Conservation (phyloP, 2,329 filamentous ascomycete genomes). For the Scytalidium sp. region DNA sequence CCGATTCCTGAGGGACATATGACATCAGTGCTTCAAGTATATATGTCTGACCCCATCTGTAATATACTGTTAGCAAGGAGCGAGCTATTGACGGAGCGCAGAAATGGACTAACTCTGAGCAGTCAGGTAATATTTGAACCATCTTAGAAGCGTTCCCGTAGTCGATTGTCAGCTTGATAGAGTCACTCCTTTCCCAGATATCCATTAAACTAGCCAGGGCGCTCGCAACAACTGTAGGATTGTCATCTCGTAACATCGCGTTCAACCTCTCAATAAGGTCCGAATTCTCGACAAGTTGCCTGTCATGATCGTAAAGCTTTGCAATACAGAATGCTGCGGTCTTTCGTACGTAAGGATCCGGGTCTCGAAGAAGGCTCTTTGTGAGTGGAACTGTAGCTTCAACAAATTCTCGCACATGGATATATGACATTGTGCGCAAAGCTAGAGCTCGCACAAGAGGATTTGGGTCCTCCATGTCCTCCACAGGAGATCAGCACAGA, state of each 20-base stretch:
- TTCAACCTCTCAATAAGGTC: constrained; percentile 93
- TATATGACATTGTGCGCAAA: constrained; percentile 92
- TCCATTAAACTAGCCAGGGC: constrained; percentile 90
- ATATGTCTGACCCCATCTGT: constrained; percentile 96
- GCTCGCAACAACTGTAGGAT: constrained; percentile 94
- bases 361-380: constrained; percentile 77
- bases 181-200: constrained; percentile 97
- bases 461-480: constrained; percentile 94
- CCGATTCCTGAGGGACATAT: constrained; percentile 88
- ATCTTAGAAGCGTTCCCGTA: constrained; percentile 98
- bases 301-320: constrained; percentile 96
- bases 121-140: constrained; percentile 92
- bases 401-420: constrained; percentile 94
- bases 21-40: constrained; percentile 97
- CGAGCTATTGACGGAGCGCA: not conserved
- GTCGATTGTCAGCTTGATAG: constrained; percentile 96
- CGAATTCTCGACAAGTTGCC: constrained; percentile 81
- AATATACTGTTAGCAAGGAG: constrained; percentile 7
- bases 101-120: constrained; percentile 73
- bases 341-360: constrained; percentile 95
- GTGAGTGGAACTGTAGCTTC: constrained; percentile 84
- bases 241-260: constrained; percentile 86
- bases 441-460: constrained; percentile 90
- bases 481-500: constrained; percentile 5
- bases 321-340: constrained; percentile 95